Percentiles rank a stretch among this genome's conserved stretches.
These are phyloP conservation scores for Pelargonium fulgidum DNA, from an alignment of 441 rosid species.

Conservation along the genomic window DNA sequence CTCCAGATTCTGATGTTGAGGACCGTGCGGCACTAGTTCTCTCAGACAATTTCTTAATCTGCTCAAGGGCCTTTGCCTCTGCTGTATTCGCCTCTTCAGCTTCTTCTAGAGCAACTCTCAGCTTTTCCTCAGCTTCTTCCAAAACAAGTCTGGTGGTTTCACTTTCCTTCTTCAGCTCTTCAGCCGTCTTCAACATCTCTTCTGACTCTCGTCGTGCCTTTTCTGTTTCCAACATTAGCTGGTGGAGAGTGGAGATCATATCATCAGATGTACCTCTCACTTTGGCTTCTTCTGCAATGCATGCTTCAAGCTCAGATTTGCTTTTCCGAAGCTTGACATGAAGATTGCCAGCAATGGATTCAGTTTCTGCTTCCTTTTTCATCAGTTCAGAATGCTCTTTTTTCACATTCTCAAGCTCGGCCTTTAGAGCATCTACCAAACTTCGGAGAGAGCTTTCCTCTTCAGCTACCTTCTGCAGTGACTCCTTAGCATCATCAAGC, in stretches of 20 bases:
- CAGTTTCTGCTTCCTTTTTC: constrained; percentile 81
- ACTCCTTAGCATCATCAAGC: constrained; percentile 73
- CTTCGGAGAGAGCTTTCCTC: constrained; percentile 63
- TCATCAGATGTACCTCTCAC: constrained; percentile 64
- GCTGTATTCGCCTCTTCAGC: constrained; percentile 77
- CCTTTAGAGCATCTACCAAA: constrained; percentile 63
- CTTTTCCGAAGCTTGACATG: constrained; percentile 66
- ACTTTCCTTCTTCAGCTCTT: constrained; percentile 58
- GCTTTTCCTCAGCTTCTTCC: constrained; percentile 63
- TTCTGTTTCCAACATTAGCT: constrained; percentile 63
- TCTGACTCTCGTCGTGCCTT: constrained; percentile 58
- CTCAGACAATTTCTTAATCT: constrained; percentile 59
- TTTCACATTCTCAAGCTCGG: constrained; percentile 68
- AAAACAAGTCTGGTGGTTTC: constrained; percentile 48
- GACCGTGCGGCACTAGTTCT: constrained; percentile 67
- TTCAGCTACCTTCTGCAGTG: constrained; percentile 61
- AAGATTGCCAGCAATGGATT: constrained; percentile 71
- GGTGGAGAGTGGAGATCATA: constrained; percentile 67
- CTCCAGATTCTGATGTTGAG: constrained; percentile 66
- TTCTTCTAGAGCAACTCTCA: constrained; percentile 69
- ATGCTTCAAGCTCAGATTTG: constrained; percentile 72
- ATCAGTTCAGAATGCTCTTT: constrained; percentile 59
- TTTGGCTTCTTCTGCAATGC: constrained; percentile 54
- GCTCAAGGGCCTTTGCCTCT: constrained; percentile 66
- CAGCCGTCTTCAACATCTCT: constrained; percentile 70